Percentiles rank a stretch among this genome's conserved stretches.
Evolutionary conservation across 495 filamentous ascomycete species (phyloP).

Genomic region (Penicillium steckii): DNA sequence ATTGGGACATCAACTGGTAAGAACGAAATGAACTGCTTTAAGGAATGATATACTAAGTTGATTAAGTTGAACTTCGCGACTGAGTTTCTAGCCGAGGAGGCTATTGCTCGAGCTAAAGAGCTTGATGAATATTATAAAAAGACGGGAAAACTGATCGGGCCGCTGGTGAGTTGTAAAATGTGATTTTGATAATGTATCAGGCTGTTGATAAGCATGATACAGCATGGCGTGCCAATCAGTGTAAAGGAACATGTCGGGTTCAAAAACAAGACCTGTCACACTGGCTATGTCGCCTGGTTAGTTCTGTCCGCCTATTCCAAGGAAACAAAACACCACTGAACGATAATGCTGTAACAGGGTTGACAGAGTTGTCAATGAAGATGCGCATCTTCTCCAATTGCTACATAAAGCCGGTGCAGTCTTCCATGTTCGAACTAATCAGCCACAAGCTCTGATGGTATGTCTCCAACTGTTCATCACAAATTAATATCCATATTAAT

Average conservation of each 20-base stretch:
- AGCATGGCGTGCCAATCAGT: slow-evolving; percentile 67
- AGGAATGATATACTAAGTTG: not conserved
- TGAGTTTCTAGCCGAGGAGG: slow-evolving; percentile 64
- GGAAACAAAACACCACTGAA: too few species aligned
- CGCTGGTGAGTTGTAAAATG: slow-evolving; percentile 28
- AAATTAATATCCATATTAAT: slow-evolving; percentile 3
- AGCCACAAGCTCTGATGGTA: slow-evolving; percentile 52
- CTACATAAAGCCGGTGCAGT: slow-evolving; percentile 49
- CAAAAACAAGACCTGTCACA: slow-evolving; percentile 41
- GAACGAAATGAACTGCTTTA: not conserved
- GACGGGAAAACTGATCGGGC: slow-evolving; percentile 39
- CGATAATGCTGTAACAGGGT: slow-evolving; percentile 22
- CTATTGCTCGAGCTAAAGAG: slow-evolving; percentile 55
- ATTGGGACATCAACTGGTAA: slow-evolving; percentile 57
- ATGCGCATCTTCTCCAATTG: slow-evolving; percentile 34
- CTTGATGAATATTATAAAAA: slow-evolving; percentile 51
- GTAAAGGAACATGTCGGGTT: slow-evolving; percentile 68
- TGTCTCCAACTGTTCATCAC: not conserved
- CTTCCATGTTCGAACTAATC: slow-evolving; percentile 64
- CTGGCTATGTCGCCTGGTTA: slow-evolving; percentile 41
- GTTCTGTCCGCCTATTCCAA: not conserved
- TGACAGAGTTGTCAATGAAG: slow-evolving; percentile 32
- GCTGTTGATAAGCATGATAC: slow-evolving; percentile 22
- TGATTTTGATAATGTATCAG: not conserved
- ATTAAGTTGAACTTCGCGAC: slow-evolving; percentile 59